A percentile compares a stretch with the other conserved stretches of the same genome.
phyloP scores from a whole-genome alignment of 2,329 filamentous ascomycete genomes.

The Pestalotiopsis sp. region DNA sequence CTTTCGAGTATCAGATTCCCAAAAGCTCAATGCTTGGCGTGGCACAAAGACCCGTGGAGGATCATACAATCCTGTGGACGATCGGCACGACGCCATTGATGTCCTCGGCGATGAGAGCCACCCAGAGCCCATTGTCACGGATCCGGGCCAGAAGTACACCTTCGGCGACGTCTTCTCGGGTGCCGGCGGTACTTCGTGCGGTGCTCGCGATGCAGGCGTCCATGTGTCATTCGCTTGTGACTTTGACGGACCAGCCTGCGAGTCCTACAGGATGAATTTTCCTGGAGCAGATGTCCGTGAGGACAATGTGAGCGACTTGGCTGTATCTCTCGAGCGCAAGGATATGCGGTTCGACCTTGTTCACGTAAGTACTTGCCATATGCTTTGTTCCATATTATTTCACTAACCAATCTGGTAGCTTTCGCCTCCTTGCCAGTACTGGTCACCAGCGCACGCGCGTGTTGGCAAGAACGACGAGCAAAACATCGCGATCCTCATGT shows the following conservation, averaged over 20 bases:
- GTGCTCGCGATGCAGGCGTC: conserved; percentile 61
- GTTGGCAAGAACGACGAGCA: conserved; percentile 59
- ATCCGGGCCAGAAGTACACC: conserved; percentile 55
- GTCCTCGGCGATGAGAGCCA: conserved; percentile 20
- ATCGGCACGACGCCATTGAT: conserved; percentile 20
- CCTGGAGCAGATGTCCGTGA: conserved; percentile 46
- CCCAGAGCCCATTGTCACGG: not conserved
- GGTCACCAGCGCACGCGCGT: conserved; percentile 69
- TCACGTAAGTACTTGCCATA: conserved; percentile 41
- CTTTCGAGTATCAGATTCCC: conserved; percentile 32
- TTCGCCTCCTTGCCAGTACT: conserved; percentile 76
- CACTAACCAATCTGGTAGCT: conserved; percentile 33
- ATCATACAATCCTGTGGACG: conserved; percentile 33
- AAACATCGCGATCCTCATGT: conserved; percentile 62
- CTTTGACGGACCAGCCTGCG: conserved; percentile 52
- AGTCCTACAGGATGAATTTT: conserved; percentile 63
- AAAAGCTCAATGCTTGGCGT: conserved; percentile 38
- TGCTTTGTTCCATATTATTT: too few species aligned
- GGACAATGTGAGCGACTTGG: conserved; percentile 48
- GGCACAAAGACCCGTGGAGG: conserved; percentile 42
- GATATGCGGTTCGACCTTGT: conserved; percentile 61
- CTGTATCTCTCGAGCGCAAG: conserved; percentile 28
- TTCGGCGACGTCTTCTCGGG: conserved; percentile 76
- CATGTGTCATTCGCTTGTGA: conserved; percentile 66
- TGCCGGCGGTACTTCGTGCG: conserved; percentile 70